Evolutionary conservation across 2,329 filamentous ascomycete genomes (phyloP).

Genomic region (Epichloe glyceriae): DNA sequence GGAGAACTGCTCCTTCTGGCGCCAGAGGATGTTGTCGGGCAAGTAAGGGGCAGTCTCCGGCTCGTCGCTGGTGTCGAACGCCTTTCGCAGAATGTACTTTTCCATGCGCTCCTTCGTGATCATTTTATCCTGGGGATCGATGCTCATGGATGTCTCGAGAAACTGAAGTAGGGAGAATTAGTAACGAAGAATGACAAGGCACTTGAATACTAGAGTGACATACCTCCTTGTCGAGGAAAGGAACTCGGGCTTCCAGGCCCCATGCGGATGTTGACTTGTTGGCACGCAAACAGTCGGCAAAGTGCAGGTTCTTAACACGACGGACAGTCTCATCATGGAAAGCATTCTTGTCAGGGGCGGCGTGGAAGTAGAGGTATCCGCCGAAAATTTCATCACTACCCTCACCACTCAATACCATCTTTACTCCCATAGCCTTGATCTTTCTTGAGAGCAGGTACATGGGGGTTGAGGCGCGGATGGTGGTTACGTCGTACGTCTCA

Average conservation of each 20-base stretch:
- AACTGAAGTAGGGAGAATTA: slow-evolving; percentile 39
- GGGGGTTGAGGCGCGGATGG: slow-evolving; percentile 92
- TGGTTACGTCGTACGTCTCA: slow-evolving; percentile 96
- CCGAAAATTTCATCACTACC: slow-evolving; percentile 97
- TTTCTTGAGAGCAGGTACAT: slow-evolving; percentile 98
- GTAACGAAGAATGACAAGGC: not conserved
- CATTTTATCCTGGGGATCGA: slow-evolving; percentile 92
- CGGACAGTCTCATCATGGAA: slow-evolving; percentile 94
- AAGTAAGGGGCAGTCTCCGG: slow-evolving; percentile 73
- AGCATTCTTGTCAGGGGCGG: slow-evolving; percentile 76
- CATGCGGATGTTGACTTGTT: slow-evolving; percentile 99
- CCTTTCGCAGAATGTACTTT: slow-evolving; percentile 96
- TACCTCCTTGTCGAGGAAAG: slow-evolving; percentile 88
- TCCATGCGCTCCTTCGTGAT: slow-evolving; percentile 82
- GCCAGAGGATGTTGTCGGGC: slow-evolving; percentile 91
- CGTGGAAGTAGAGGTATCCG: slow-evolving; percentile 97
- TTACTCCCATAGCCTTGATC: slow-evolving; percentile 98
- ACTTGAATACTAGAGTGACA: slow-evolving; percentile 10
- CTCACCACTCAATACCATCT: slow-evolving; percentile 97
- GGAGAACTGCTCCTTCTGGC: slow-evolving; percentile 99
- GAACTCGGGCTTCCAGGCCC: slow-evolving; percentile 95
- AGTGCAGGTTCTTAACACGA: slow-evolving; percentile 89
- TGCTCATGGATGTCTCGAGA: slow-evolving; percentile 82
- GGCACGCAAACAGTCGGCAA: slow-evolving; percentile 90
- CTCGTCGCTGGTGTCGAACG: slow-evolving; percentile 86